These are phyloP conservation scores for Pseudofabraea citricarpa DNA, from an alignment of 2,329 filamentous ascomycete genomes.

Conservation along the genomic window DNA sequence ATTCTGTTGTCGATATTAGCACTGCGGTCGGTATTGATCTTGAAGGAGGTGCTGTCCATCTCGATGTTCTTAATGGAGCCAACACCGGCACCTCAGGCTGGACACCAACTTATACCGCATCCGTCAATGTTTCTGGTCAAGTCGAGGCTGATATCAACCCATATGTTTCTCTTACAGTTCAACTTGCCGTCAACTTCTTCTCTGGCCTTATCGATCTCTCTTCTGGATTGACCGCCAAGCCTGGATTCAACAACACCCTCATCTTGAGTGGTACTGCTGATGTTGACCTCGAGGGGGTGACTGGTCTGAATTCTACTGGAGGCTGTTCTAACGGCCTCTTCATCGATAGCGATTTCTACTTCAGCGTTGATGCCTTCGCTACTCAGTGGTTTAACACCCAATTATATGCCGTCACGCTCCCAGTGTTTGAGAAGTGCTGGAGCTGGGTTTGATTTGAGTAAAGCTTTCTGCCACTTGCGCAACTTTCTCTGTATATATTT, in stretches of 20 bases:
- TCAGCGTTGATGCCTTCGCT: slow-evolving; percentile 25
- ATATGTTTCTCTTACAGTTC: slow-evolving; percentile 31
- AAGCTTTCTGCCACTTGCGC: no score
- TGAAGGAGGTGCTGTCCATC: slow-evolving; percentile 32
- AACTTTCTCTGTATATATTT: no score
- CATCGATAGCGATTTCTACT: slow-evolving; percentile 23
- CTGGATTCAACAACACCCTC: slow-evolving; percentile 33
- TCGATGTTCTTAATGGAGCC: slow-evolving; percentile 30
- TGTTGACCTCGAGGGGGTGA: slow-evolving; percentile 15
- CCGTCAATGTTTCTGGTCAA: slow-evolving; percentile 29
- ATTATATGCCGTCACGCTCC: slow-evolving; percentile 22
- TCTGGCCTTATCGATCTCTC: slow-evolving; percentile 31
- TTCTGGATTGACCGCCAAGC: slow-evolving; percentile 32
- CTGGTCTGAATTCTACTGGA: slow-evolving; percentile 12
- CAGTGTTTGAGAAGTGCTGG: slow-evolving; percentile 26
- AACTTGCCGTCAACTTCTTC: slow-evolving; percentile 33
- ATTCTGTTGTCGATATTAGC: slow-evolving; percentile 27
- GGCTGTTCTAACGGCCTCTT: slow-evolving; percentile 22
- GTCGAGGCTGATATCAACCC: slow-evolving; percentile 29
- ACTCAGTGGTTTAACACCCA: slow-evolving; percentile 18
- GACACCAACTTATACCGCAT: slow-evolving; percentile 31
- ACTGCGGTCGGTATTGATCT: slow-evolving; percentile 29
- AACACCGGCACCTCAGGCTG: slow-evolving; percentile 29
- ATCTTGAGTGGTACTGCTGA: slow-evolving; percentile 23
- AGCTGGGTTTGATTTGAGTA: slow-evolving; percentile 12